Evolutionary conservation across 2,329 filamentous ascomycete genomes (phyloP).

Genomic region (Beauveria pseudobassiana): DNA sequence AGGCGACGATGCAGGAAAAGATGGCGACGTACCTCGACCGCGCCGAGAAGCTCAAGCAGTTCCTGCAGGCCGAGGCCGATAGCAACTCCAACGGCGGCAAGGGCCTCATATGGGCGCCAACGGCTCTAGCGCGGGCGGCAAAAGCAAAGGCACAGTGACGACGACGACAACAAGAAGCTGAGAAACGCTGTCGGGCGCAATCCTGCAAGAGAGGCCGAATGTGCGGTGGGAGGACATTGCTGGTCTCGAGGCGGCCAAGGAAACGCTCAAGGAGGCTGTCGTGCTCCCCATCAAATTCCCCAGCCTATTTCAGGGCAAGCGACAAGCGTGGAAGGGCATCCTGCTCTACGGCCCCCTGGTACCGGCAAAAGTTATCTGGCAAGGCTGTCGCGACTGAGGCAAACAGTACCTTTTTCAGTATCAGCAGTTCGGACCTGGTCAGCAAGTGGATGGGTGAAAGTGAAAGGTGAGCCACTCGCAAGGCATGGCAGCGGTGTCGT

Average conservation of each 20-base stretch:
- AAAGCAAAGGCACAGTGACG: conserved; percentile 60
- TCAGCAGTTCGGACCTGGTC: conserved; percentile 92
- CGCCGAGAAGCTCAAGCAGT: conserved; percentile 93
- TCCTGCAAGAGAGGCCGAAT: conserved; percentile 91
- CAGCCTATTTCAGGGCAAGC: conserved; percentile 89
- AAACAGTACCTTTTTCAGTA: conserved; percentile 98
- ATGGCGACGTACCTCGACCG: conserved; percentile 97
- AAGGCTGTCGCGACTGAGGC: conserved; percentile 94
- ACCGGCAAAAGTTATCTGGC: conserved; percentile 97
- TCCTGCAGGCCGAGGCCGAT: conserved; percentile 69
- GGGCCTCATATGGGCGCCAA: conserved; percentile 61
- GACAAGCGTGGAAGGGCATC: conserved; percentile 98
- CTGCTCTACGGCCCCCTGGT: conserved; percentile 92
- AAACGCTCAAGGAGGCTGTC: conserved; percentile 95
- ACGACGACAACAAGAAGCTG: conserved; percentile 93
- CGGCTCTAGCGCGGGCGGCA: conserved; percentile 56
- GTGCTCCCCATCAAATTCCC: conserved; percentile 98
- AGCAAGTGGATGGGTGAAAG: conserved; percentile 99
- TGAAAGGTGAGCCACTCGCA: conserved; percentile 60
- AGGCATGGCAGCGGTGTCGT: background rate
- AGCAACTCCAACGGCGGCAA: conserved; percentile 61
- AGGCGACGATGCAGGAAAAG: conserved; percentile 95
- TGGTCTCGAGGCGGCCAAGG: conserved; percentile 87
- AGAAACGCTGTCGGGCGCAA: conserved; percentile 80
- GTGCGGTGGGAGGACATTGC: conserved; percentile 98